Base-by-base conservation (phyloP, 768 basidiomycete genomes). In the Mrakia frigida region DNA sequence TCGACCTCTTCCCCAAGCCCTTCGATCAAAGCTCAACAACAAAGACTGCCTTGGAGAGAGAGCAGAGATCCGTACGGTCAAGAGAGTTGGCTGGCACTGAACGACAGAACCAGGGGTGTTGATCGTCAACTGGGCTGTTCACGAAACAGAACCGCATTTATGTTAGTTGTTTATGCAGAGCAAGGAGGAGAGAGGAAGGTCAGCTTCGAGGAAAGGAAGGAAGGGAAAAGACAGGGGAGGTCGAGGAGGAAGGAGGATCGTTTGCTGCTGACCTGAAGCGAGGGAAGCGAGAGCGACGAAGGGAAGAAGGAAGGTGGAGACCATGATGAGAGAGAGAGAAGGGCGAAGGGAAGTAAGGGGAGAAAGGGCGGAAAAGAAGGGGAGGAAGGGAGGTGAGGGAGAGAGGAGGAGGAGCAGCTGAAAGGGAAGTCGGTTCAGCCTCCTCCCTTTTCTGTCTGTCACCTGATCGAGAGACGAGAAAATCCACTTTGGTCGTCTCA, bases 31-130 rank as follows among this genome's bases (percentile, higher is more conserved):
- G n/a, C n/a, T 60, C 59, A 60, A 16, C 61, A 37, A 9, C 28
- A 5, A 9, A 56, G 28, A 28, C n/a, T n/a, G 25, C 56, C 61
- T 61, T 28, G 43, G 43, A 43, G 16, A 14, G 43, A 50, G n/a
- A n/a, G n/a, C n/a, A n/a, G n/a, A 50, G 61, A 68, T n/a, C n/a
- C 65, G 35, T 21, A 68, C 65, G 2, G 65, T 68, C 37, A 68
- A 23, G 35, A 68, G 35, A 4, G 65, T 68, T 18, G 35, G 35
- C 65, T 68, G 65, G 37, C 65, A 68, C 65, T 68, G 65, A 25
- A 68, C 37, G 39, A 68, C 37, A 6, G 35, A 39, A 1, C 65
- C 65, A 43, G 65, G 65, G 13, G 65, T 68, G 65, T 68, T 68
- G 65, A 68, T 68, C 37, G 63, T 65, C 63, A 65, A 33, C 31